Percentiles rank a stretch among this genome's conserved stretches.
Conservation (phyloP, 2,329 filamentous ascomycete species). For the Alternaria brassicae region DNA sequence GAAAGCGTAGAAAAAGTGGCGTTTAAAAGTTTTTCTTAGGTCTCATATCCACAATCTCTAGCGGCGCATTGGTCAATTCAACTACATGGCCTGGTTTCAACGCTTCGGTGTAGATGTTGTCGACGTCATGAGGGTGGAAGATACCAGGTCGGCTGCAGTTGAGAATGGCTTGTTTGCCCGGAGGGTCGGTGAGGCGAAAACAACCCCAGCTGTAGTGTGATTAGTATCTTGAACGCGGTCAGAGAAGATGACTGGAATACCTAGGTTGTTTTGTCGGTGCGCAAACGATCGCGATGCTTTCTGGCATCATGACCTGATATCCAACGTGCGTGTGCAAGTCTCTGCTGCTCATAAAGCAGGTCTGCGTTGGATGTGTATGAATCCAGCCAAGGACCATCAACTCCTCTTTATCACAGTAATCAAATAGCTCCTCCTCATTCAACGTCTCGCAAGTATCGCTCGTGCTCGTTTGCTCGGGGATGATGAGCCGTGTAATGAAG, state of each 20-base stretch:
- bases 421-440: constrained; percentile 83
- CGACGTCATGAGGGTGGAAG: constrained; percentile 79
- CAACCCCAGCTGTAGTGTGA: constrained; percentile 74
- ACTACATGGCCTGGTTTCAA: constrained; percentile 64
- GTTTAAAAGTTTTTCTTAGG: constrained; percentile 33
- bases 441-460: constrained; percentile 94
- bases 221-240: not conserved
- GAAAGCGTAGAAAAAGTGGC: not conserved
- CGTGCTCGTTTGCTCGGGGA: constrained; percentile 89
- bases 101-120: constrained; percentile 80
- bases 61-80: constrained; percentile 63
- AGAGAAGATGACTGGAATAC: constrained; percentile 59
- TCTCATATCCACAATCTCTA: constrained; percentile 70
- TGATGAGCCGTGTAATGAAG: constrained; percentile 86
- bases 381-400: constrained; percentile 94
- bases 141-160: constrained; percentile 78
- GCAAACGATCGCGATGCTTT: constrained; percentile 97
- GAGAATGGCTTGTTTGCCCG: constrained; percentile 84
- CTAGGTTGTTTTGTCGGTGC: constrained; percentile 80
- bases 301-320: constrained; percentile 95
- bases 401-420: constrained; percentile 85
- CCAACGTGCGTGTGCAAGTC: constrained; percentile 93
- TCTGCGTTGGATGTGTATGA: constrained; percentile 95
- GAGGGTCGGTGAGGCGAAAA: constrained; percentile 91
- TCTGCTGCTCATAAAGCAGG: constrained; percentile 95